These are phyloP conservation scores for Immersiporthe knoxdaviesiana DNA, from an alignment of 2,329 filamentous ascomycete genomes.

Conservation along the genomic window DNA sequence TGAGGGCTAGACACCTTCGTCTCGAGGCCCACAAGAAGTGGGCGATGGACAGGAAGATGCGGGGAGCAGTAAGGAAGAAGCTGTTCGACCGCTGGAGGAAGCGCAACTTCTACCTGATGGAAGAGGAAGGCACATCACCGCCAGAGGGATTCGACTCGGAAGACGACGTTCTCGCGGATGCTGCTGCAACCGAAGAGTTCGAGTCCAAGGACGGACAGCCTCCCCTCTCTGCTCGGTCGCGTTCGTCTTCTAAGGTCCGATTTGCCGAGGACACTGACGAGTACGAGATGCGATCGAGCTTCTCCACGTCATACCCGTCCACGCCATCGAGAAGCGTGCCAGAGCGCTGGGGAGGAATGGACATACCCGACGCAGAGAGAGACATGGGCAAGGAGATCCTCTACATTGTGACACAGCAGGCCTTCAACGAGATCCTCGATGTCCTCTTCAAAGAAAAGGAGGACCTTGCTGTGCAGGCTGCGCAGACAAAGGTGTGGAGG, in stretches of 20 bases:
- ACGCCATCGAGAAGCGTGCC: slow-evolving; percentile 73
- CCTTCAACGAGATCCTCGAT: slow-evolving; percentile 90
- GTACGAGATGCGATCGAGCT: slow-evolving; percentile 71
- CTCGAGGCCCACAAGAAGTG: slow-evolving; percentile 41
- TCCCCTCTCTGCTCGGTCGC: slow-evolving; percentile 57
- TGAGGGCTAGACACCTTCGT: slow-evolving; percentile 42
- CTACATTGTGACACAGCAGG: slow-evolving; percentile 89
- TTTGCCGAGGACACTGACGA: slow-evolving; percentile 75
- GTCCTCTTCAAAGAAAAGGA: slow-evolving; percentile 82
- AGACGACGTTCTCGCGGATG: slow-evolving; percentile 56
- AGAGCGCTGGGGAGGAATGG: slow-evolving; percentile 77
- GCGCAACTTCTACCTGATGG: slow-evolving; percentile 80
- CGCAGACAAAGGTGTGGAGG: slow-evolving; percentile 64
- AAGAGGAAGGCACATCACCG: slow-evolving; percentile 75
- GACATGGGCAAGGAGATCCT: slow-evolving; percentile 87
- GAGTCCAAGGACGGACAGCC: slow-evolving; percentile 48
- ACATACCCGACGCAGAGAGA: slow-evolving; percentile 77
- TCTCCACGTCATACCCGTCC: slow-evolving; percentile 70
- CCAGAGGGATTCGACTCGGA: slow-evolving; percentile 67
- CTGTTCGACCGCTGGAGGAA: slow-evolving; percentile 76
- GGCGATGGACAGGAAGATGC: slow-evolving; percentile 45
- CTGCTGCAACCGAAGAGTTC: slow-evolving; percentile 43
- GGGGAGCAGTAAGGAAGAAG: slow-evolving; percentile 50
- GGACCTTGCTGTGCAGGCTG: slow-evolving; percentile 70
- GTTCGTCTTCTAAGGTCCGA: slow-evolving; percentile 78